Evolutionary conservation across 495 filamentous ascomycete species (phyloP), one percentile per base, ranked within the genome.

Genomic region (Podospora bellae-mahoneyi): DNA sequence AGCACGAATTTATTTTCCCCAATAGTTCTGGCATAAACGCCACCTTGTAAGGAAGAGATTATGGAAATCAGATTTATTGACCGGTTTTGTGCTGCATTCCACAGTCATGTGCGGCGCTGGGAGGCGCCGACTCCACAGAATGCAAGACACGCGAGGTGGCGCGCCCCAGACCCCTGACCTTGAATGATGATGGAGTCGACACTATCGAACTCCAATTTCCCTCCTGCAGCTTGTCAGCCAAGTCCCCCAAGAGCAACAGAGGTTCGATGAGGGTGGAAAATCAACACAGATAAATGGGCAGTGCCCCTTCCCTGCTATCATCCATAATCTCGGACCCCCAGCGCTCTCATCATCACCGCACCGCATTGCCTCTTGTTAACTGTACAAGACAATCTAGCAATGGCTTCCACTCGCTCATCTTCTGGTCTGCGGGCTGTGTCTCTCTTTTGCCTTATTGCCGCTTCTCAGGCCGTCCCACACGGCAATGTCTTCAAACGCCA

Each of bases 401-500:
- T 63, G 61, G 30, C 30, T 39, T 20, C 61, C 30, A 63, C 61
- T 63, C 61, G 61, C n/a, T 61, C 59, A 28, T 28, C 61, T 63
- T 63, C 61, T n/a, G 30, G 61, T 34, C 30, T 63, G 5, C 61
- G 61, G 27, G 67, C 67, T 23, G 58, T 58, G 57, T 69, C 67
- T 3, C 63, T 69, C 63, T 19, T 69, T 34, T 64, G 63, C 63
- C 23, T 69, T 20, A 44, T 60, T 30, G 63, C 67, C 20, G 56
- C 63, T 59, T 58, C 64, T 16, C 67, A 69, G 57, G 67, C 67
- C 56, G 5, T 65, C 13, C 67, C 67, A 9, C 62, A 59, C 20
- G 39, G 39, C 39, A 32, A 48, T 10, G 10, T 58, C 57, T 30
- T 28, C 39, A 65, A 66, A 64, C 67, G 67, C 39, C 54, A 69